Conservation (phyloP, 2,329 filamentous ascomycete genomes). For the Rosellinia necatrix region DNA sequence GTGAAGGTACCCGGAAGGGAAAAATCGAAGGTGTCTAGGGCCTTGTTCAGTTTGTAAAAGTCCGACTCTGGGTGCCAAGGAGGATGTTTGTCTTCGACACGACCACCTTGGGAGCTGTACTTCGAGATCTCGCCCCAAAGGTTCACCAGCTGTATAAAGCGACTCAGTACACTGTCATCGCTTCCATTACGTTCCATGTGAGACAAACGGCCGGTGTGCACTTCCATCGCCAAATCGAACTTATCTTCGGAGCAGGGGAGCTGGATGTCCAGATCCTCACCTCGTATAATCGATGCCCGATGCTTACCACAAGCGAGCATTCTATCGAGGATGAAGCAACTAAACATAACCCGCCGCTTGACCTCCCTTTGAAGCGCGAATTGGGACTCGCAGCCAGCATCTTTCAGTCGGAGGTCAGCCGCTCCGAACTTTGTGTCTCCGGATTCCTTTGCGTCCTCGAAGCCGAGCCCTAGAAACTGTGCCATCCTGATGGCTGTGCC, state of each 20-base stretch:
- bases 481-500: slow-evolving; percentile 68
- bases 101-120: slow-evolving; percentile 58
- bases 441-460: slow-evolving; percentile 50
- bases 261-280: slow-evolving; percentile 66
- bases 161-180: slow-evolving; percentile 55
- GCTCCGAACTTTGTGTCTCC: slow-evolving; percentile 32
- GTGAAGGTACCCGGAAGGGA: slow-evolving; percentile 60
- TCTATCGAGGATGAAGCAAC: slow-evolving; percentile 73
- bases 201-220: slow-evolving; percentile 55
- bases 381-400: slow-evolving; percentile 32
- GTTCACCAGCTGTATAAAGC: slow-evolving; percentile 63
- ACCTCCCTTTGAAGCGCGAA: slow-evolving; percentile 65
- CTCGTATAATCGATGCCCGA: slow-evolving; percentile 61
- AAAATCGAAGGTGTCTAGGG: slow-evolving; percentile 58
- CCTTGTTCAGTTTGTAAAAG: slow-evolving; percentile 58
- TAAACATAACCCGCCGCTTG: slow-evolving; percentile 72
- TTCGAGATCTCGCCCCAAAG: slow-evolving; percentile 63
- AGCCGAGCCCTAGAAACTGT: slow-evolving; percentile 64
- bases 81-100: slow-evolving; percentile 54
- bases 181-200: slow-evolving; percentile 35
- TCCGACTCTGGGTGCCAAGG: slow-evolving; percentile 63
- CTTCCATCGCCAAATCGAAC: slow-evolving; percentile 65
- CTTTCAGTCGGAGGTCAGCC: slow-evolving; percentile 29
- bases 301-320: slow-evolving; percentile 69
- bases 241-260: slow-evolving; percentile 69